Base-by-base conservation (phyloP, 352 stramenopile genomes). In the Blastocystis sp. region DNA sequence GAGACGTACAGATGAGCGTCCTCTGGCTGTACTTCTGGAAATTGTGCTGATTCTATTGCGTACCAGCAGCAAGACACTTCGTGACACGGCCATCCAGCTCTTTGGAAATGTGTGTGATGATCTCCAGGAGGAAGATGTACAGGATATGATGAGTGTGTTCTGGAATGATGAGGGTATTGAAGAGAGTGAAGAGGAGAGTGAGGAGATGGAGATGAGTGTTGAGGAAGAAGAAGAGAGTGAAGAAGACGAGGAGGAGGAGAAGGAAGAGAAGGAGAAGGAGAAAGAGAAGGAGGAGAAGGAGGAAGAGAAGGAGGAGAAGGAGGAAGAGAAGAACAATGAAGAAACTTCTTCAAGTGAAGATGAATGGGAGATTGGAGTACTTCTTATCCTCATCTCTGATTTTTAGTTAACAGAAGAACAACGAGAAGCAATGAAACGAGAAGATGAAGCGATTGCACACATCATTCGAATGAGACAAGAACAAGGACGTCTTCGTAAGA, bases 211-310 rank as follows among this genome's bases (percentile, higher is more conserved):
- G 43, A 51, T 61, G 27, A 88, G 75, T 51, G 83, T 90, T 87
- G 91, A 93, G 63, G 88, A 93, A 83, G 93, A 93, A 65, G 89
- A 88, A 52, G 86, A 92, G 12, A 88, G 92, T 24, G 89, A 93
- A 75, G 92, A 93, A 88, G 91, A 92, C 0, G 91, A 94, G 89
- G 89, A 92, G 89, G 91, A 97, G 81, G 93, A 95, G 12, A 75
- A 21, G 29, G 94, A 96, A 81, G 93, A 97, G 69, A 93, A 97
- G 89, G 92, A 96, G 88, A 94, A 95, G 63, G 91, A 93, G 52
- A 89, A 92, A 87, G 92, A 94, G 83, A 92, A 95, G 51, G 93
- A 97, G 86, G 93, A 96, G 88, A 93, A 95, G 88, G 93, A 97
- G 91, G 95, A 94, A 89, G 93, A 96, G 87, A 90, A 96, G 12